A percentile compares a stretch with the other conserved stretches of the same genome.
Evolutionary conservation across 2,329 filamentous ascomycete genomes (phyloP).

Genomic region (Talaromyces atroroseus): DNA sequence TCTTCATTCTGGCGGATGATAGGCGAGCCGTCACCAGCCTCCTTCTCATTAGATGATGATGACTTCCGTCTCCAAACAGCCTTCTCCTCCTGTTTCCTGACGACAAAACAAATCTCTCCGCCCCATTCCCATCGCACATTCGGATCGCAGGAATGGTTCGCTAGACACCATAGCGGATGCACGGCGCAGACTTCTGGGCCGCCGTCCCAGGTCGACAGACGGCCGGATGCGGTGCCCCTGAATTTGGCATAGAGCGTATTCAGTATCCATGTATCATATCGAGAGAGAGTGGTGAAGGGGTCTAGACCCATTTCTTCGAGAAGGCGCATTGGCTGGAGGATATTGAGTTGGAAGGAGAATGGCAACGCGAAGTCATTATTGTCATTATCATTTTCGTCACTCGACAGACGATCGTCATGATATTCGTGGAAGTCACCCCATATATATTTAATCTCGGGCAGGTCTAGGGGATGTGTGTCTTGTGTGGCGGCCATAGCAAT

Average conservation of each 20-base stretch:
- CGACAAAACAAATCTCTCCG: slow-evolving; percentile 37
- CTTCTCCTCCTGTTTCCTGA: slow-evolving; percentile 27
- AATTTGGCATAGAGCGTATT: slow-evolving; percentile 94
- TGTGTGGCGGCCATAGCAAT: slow-evolving; percentile 59
- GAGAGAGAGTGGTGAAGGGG: slow-evolving; percentile 45
- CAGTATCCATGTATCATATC: slow-evolving; percentile 56
- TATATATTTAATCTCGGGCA: slow-evolving; percentile 58
- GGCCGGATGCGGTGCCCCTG: slow-evolving; percentile 82
- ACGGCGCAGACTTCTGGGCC: slow-evolving; percentile 88
- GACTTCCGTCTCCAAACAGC: slow-evolving; percentile 29
- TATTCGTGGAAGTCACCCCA: slow-evolving; percentile 56
- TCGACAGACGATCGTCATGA: slow-evolving; percentile 5
- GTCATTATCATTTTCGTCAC: slow-evolving; percentile 18
- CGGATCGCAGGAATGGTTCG: slow-evolving; percentile 93
- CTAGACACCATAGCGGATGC: slow-evolving; percentile 91
- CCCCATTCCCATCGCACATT: slow-evolving; percentile 95
- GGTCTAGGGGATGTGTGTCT: slow-evolving; percentile 52
- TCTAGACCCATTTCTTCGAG: slow-evolving; percentile 60
- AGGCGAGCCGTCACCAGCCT: slow-evolving; percentile 13
- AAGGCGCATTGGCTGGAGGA: slow-evolving; percentile 55
- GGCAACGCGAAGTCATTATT: slow-evolving; percentile 40
- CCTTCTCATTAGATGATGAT: slow-evolving; percentile 17
- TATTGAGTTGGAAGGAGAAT: slow-evolving; percentile 57
- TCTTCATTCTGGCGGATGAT: slow-evolving; percentile 70
- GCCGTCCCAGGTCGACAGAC: slow-evolving; percentile 69